Base-by-base conservation (phyloP, 2,329 filamentous ascomycete species). In the Aspergillus pseudoviridinutans region DNA sequence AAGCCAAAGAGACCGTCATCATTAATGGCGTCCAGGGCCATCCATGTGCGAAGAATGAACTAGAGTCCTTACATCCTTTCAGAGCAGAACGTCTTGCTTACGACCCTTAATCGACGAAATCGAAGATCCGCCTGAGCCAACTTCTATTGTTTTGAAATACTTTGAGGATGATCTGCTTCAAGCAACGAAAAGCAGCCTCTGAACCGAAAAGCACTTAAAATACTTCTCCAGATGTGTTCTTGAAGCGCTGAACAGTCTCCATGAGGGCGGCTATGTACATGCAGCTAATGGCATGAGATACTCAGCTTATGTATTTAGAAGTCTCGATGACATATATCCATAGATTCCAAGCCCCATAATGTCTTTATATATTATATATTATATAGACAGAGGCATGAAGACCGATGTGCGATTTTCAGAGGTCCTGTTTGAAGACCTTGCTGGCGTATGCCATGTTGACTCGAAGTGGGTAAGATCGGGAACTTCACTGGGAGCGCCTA, bases 71-170 rank as follows among this genome's bases (percentile, higher is more conserved):
- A 44, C 53, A 28, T 64, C 54, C 41, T 69, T 71, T 51, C 66
- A 70, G 61, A 12, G 27, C 17, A 51, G 41, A 41, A 62, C 62
- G 9, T 53, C 53, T 0, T 58, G 51, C 51, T 41, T 67, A 25
- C 66, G 63, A 12, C 62, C 63, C 17, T 50, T 68, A 22, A 51
- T 69, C 44, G 64, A 70, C 51, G 65, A 69, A 42, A 58, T 68
- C 20, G 28, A 57, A 24, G 61, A 65, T 27, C 49, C 66, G 3
- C 12, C 52, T 29, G 51, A 52, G 22, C 53, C 58, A 41, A 60
- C 64, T 12, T 17, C 9, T n/a, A 38, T 38, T n/a, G 35, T 38
- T 12, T n/a, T 38, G 35, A 38, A n/a, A 38, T 14, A 38, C 6
- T 2, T 38, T 5, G 53, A 55, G 17, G 53, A 55, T 29, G 9